Evolutionary conservation across 2,329 filamentous ascomycete species (phyloP).

Genomic region (Anisogramma anomala): DNA sequence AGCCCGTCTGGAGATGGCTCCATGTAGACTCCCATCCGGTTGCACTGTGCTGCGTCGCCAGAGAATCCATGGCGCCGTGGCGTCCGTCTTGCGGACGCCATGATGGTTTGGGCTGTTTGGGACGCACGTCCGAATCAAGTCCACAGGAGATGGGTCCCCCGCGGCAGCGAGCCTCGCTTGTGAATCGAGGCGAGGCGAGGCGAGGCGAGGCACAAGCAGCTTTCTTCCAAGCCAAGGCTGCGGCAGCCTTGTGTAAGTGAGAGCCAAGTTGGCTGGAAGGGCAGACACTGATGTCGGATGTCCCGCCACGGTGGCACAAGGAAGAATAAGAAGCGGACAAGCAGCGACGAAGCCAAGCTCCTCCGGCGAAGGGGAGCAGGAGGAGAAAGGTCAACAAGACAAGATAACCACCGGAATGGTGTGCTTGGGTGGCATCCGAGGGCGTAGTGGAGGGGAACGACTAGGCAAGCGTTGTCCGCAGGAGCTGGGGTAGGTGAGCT

Average conservation of each 20-base stretch:
- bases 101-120: conserved; percentile 16
- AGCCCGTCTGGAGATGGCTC: conserved; percentile 20
- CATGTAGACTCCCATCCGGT: conserved; percentile 20
- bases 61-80: conserved; percentile 19
- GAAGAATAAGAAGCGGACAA: background rate
- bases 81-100: conserved; percentile 23
- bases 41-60: conserved; percentile 18
- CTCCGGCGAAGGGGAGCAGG: conserved; percentile 2
- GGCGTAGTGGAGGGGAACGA: conserved; percentile 3
- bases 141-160: conserved; percentile 10
- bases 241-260: conserved; percentile 9
- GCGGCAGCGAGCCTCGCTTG: conserved; percentile 14
- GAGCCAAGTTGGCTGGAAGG: conserved; percentile 1
- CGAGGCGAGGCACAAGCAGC: too few species aligned
- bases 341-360: background rate
- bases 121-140: conserved; percentile 7
- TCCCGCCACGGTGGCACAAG: conserved; percentile 5
- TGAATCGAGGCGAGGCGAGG: background rate
- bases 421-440: conserved; percentile 12
- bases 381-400: conserved; percentile 11
- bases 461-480: conserved; percentile 9
- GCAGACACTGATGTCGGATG: conserved; percentile 4
- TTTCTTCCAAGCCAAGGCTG: conserved; percentile 15
- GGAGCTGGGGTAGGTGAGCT: conserved; percentile 12
- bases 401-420: conserved; percentile 14